Percentiles rank a stretch among this genome's conserved stretches.
These are phyloP conservation scores for Trichoderma atroviride DNA, from an alignment of 2,329 filamentous ascomycete genomes.

Conservation along the genomic window DNA sequence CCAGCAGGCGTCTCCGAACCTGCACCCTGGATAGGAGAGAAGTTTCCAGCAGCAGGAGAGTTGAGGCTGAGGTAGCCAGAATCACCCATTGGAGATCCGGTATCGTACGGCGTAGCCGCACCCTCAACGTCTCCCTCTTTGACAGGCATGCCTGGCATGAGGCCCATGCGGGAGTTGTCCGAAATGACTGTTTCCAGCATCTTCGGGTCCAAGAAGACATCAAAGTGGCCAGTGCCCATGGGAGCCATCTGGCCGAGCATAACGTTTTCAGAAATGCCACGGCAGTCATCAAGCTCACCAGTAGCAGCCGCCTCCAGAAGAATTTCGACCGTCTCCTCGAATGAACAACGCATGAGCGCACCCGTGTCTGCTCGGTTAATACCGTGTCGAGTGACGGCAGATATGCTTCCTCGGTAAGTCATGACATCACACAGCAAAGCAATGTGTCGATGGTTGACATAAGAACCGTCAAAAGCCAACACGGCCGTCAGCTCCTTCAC, in stretches of 20 bases:
- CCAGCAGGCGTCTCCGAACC: conserved; percentile 72
- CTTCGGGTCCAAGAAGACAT: conserved; percentile 88
- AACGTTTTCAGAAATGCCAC: conserved; percentile 97
- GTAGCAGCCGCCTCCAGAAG: conserved; percentile 91
- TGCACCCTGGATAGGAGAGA: conserved; percentile 76
- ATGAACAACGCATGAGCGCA: conserved; percentile 98
- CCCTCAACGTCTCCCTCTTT: conserved; percentile 78
- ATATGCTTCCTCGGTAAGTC: conserved; percentile 91
- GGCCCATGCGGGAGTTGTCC: conserved; percentile 83
- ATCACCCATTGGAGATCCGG: conserved; percentile 76
- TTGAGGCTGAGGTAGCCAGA: conserved; percentile 66
- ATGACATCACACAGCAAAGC: conserved; percentile 95
- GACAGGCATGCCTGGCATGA: conserved; percentile 76
- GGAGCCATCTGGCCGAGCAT: conserved; percentile 97
- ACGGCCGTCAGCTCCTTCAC: conserved; percentile 89
- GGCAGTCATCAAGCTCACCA: conserved; percentile 95
- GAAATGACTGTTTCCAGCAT: conserved; percentile 96
- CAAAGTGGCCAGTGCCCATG: conserved; percentile 95
- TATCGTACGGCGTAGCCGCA: conserved; percentile 92
- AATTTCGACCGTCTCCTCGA: conserved; percentile 99
- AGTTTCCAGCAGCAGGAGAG: conserved; percentile 65
- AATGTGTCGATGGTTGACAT: conserved; percentile 98
- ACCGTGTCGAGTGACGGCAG: conserved; percentile 95
- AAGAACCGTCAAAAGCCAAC: conserved; percentile 96
- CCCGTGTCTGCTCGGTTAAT: conserved; percentile 98